Conservation (phyloP, 495 filamentous ascomycete genomes). For the Cetradonia linearis region DNA sequence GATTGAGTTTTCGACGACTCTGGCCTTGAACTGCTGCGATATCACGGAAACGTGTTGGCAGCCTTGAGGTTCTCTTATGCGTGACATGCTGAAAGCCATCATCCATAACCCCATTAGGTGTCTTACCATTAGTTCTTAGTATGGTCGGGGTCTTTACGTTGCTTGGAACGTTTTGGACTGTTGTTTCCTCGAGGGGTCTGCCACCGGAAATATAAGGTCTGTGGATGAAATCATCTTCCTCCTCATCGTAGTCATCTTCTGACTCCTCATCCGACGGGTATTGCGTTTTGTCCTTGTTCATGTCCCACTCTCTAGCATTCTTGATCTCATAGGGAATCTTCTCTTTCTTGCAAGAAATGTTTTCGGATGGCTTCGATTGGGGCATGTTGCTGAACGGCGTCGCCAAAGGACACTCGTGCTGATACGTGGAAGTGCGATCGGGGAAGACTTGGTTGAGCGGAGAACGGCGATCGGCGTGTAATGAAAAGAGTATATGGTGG, state of each 20-base stretch:
- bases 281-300: background rate
- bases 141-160: background rate
- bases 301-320: constrained; percentile 13
- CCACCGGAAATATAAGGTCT: constrained; percentile 1
- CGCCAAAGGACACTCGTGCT: background rate
- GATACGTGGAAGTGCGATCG: background rate
- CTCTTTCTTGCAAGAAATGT: background rate
- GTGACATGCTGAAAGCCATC: background rate
- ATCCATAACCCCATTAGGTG: background rate
- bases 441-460: no score
- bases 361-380: background rate
- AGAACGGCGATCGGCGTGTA: background rate
- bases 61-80: background rate
- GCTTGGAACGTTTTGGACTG: background rate
- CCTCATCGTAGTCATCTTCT: background rate
- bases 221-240: background rate
- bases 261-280: background rate
- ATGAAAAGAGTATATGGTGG: background rate
- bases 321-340: constrained; percentile 15
- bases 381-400: background rate
- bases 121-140: background rate
- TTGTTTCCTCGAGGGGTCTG: background rate
- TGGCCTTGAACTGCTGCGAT: background rate
- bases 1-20: constrained; percentile 1
- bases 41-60: background rate